Base-by-base conservation (phyloP, 805 yeast genomes). In the fission yeast (Schizosaccharomyces pombe) region DNA sequence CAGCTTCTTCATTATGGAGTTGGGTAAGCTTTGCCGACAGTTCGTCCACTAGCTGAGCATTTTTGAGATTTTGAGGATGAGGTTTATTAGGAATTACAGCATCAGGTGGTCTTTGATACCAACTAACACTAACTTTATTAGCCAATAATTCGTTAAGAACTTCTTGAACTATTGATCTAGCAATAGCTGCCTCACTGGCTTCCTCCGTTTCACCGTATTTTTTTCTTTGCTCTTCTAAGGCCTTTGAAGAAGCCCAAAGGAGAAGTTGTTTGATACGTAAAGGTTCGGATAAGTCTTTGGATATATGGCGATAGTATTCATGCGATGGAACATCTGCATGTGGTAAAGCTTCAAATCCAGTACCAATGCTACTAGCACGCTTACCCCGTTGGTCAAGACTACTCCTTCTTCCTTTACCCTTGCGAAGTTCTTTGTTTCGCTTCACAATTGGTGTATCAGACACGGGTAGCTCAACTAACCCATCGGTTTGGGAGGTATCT, bases 321-420 rank as follows among this genome's bases (percentile, higher is more conserved):
- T 77, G 78, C 8, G 66, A 60, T 0, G 76, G 72, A 0, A 82
- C 75, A 51, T 76, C 78, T 0, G 72, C 69, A 62, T 82, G 87
- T 1, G 87, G 87, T 31, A 72, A 73, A 0, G 80, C 83, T 1
- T 69, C 29, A 59, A 76, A 77, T 2, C 87, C 89, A 61, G 79
- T 80, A 1, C 87, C 86, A 5, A 82, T 74, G 0, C 86, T 79
- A 61, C 83, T 81, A 1, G 79, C 75, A 30, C 91, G 65, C 60
- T 79, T 80, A 5, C 91, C 91, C 33, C 91, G 68, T 54, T 61
- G 68, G 49, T 65, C 65, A 43, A 62, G 58, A 53, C 63, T 56
- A 28, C 64, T 61, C 28, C 64, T 56, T 28, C 57, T 54, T 5
- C 57, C 60, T 47, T 57, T 61, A 12, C 58, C 61, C 26, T 61